These are phyloP conservation scores for Ceratobasidium sp. DNA, from an alignment of 1,284 basidiomycete species.

Conservation along the genomic window DNA sequence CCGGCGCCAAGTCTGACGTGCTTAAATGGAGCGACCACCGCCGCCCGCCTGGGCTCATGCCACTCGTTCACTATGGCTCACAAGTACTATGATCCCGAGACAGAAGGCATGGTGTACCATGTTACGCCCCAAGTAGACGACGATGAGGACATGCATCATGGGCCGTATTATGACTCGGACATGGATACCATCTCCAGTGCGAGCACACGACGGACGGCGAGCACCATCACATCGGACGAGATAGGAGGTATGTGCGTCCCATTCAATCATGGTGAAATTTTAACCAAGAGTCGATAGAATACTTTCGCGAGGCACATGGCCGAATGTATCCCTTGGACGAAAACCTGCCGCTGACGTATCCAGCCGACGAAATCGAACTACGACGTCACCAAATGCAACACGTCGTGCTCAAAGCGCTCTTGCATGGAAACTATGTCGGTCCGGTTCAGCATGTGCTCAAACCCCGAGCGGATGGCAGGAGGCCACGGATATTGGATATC, in stretches of 20 bases:
- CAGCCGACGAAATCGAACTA: slow-evolving; percentile 25
- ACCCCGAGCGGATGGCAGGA: slow-evolving; percentile 22
- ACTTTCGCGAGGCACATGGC: slow-evolving; percentile 34
- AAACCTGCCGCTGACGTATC: slow-evolving; percentile 27
- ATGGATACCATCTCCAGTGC: slow-evolving; percentile 36
- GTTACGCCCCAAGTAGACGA: slow-evolving; percentile 3
- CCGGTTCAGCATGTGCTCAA: slow-evolving; percentile 20
- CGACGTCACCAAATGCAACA: slow-evolving; percentile 34
- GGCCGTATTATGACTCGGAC: slow-evolving; percentile 18
- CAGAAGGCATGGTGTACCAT: slow-evolving; percentile 17
- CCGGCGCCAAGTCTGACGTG: not conserved
- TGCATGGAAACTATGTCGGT: slow-evolving; percentile 35
- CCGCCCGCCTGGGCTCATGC: not conserved
- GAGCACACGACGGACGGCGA: slow-evolving; percentile 19
- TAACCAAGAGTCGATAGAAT: too few relatives aligned
- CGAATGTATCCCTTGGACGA: slow-evolving; percentile 23
- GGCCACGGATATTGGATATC: slow-evolving; percentile 34
- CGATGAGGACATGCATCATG: slow-evolving; percentile 2
- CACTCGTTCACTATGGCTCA: slow-evolving; percentile 6
- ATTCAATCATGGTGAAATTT: too few relatives aligned
- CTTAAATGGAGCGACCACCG: slow-evolving; percentile 19
- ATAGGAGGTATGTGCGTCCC: slow-evolving; percentile 22
- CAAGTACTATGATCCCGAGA: slow-evolving; percentile 15
- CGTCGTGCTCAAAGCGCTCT: slow-evolving; percentile 20
- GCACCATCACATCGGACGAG: slow-evolving; percentile 34